Evolutionary conservation across 768 basidiomycete genomes (phyloP).

Genomic region (Termitomyces sp.): DNA sequence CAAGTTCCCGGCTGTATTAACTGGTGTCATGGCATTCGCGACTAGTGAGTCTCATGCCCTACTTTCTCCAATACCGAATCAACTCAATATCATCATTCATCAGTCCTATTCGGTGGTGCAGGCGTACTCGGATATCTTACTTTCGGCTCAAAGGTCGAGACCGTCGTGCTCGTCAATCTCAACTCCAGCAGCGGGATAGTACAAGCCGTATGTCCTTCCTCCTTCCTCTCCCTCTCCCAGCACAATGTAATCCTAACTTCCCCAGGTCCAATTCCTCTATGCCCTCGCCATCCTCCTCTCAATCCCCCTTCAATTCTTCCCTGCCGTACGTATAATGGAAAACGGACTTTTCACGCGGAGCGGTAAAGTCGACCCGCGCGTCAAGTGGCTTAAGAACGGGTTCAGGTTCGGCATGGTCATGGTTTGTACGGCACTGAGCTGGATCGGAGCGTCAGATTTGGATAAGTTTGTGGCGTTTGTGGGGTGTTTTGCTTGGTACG

Average conservation of each 20-base stretch:
- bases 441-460: conserved; percentile 80
- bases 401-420: conserved; percentile 74
- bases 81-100: conserved; percentile 7
- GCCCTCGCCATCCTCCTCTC: conserved; percentile 92
- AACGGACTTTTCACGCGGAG: conserved; percentile 88
- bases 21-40: conserved; percentile 88
- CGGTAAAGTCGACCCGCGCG: conserved; percentile 73
- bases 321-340: conserved; percentile 95
- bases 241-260: neutral
- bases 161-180: conserved; percentile 94
- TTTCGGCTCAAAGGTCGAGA: conserved; percentile 84
- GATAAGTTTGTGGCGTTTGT: conserved; percentile 96
- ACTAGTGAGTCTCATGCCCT: conserved; percentile 41
- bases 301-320: conserved; percentile 95
- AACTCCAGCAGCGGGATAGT: conserved; percentile 81
- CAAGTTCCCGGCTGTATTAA: conserved; percentile 86
- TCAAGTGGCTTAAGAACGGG: conserved; percentile 98
- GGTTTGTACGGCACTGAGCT: conserved; percentile 78
- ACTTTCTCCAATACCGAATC: neutral
- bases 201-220: conserved; percentile 63
- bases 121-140: conserved; percentile 85
- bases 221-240: conserved; percentile 4
- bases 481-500: conserved; percentile 92
- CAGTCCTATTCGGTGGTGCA: conserved; percentile 83
- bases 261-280: conserved; percentile 78